Evolutionary conservation across 345 rosid genomes (phyloP).

Genomic region (Citrus sp.): DNA sequence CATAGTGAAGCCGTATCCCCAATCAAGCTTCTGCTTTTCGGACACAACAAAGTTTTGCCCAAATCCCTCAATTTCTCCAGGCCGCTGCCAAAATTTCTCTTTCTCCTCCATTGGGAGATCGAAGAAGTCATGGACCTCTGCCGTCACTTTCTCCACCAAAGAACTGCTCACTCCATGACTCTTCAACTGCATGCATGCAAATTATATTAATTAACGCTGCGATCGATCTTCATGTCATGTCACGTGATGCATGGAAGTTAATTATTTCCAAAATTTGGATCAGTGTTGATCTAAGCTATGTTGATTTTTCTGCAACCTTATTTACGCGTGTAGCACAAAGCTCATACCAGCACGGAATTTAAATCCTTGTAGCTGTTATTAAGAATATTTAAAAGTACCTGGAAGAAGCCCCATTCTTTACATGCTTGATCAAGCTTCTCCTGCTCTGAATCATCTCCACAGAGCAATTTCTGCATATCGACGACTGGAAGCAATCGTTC

Average conservation of each 20-base stretch:
- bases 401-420: background rate
- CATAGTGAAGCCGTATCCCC: background rate
- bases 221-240: background rate
- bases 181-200: background rate
- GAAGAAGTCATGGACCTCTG: background rate
- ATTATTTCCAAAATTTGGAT: too few relatives aligned
- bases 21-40: background rate
- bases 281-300: too few relatives aligned
- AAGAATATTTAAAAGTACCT: background rate
- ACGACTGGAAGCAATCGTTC: background rate
- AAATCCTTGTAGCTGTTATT: background rate
- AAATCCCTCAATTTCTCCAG: background rate
- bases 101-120: background rate
- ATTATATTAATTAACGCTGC: background rate
- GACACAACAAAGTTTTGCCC: background rate
- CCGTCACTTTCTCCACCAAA: background rate
- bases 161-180: background rate
- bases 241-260: too few relatives aligned
- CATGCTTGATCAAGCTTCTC: background rate
- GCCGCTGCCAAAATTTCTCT: background rate
- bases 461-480: background rate
- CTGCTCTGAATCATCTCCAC: background rate
- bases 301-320: too few relatives aligned
- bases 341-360: too few relatives aligned
- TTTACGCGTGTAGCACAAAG: too few relatives aligned